Percentiles rank a stretch among this genome's conserved stretches.
phyloP scores from a whole-genome alignment of 805 yeast species.

The Myxozyma mucilagina region DNA sequence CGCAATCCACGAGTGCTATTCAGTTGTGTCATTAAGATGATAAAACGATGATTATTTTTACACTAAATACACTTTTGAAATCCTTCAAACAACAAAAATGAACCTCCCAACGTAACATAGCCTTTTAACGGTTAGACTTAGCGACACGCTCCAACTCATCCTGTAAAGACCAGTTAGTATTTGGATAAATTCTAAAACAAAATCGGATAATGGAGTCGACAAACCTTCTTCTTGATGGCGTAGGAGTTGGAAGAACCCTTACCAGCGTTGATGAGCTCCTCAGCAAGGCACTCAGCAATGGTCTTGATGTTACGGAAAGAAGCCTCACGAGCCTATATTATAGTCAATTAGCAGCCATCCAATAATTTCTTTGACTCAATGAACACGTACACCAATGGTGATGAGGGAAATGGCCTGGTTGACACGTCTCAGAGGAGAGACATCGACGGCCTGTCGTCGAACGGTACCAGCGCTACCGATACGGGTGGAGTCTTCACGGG shows the following conservation, averaged over 20 bases:
- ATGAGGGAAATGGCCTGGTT: slow-evolving; percentile 98
- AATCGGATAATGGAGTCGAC: neutral
- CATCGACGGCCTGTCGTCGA: slow-evolving; percentile 99
- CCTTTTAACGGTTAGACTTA: slow-evolving; percentile 97
- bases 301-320: slow-evolving; percentile 99
- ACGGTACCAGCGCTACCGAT: slow-evolving; percentile 99
- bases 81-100: slow-evolving; percentile 15
- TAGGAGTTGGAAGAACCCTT: slow-evolving; percentile 99
- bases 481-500: slow-evolving; percentile 99
- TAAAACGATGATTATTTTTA: slow-evolving; percentile 24
- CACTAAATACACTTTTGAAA: slow-evolving; percentile 30
- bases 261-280: slow-evolving; percentile 99
- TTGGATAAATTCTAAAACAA: neutral
- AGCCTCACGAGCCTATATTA: slow-evolving; percentile 75
- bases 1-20: neutral
- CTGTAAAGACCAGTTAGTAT: slow-evolving; percentile 11
- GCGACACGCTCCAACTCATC: slow-evolving; percentile 99
- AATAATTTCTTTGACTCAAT: slow-evolving; percentile 37
- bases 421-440: slow-evolving; percentile 99
- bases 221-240: slow-evolving; percentile 97
- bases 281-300: slow-evolving; percentile 99
- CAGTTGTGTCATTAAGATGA: neutral
- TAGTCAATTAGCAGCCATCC: slow-evolving; percentile 1
- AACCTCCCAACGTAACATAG: slow-evolving; percentile 5
- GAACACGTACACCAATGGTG: slow-evolving; percentile 77